Conservation (phyloP, 257 asterid genomes). For the Marsdenia floribunda region DNA sequence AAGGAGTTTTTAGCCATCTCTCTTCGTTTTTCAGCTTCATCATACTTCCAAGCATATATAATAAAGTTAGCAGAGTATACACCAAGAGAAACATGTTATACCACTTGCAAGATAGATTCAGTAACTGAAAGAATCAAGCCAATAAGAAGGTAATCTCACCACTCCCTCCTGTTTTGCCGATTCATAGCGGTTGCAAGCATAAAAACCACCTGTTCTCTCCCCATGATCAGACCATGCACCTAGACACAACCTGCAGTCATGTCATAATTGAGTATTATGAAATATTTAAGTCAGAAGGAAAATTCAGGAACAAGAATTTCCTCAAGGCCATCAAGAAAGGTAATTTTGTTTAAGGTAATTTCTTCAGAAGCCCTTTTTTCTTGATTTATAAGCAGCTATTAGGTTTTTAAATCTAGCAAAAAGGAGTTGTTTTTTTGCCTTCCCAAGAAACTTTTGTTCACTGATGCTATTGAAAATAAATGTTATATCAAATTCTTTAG, state of each 20-base stretch:
- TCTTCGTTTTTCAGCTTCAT: conserved; percentile 88
- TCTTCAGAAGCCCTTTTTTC: background rate
- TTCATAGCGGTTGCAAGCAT: conserved; percentile 96
- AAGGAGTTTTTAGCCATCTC: conserved; percentile 98
- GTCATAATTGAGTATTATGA: conserved; percentile 10
- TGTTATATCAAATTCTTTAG: too few relatives aligned
- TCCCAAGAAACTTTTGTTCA: background rate
- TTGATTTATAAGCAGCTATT: background rate
- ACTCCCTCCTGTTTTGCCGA: conserved; percentile 95
- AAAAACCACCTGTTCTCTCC: conserved; percentile 96
- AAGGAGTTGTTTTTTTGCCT: background rate
- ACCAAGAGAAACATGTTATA: background rate
- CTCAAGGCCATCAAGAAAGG: background rate
- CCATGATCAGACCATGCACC: conserved; percentile 98
- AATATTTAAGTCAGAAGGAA: conserved; percentile 8
- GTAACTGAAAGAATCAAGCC: background rate
- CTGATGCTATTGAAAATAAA: background rate
- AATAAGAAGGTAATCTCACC: conserved; percentile 43
- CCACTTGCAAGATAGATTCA: background rate
- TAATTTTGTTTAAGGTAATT: background rate
- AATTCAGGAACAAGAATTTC: conserved; percentile 1
- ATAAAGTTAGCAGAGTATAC: background rate
- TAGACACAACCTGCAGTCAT: conserved; percentile 77
- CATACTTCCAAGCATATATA: conserved; percentile 49
- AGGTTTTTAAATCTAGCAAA: background rate